These are phyloP conservation scores for Orbilia brochopaga DNA, from an alignment of 2,329 filamentous ascomycete genomes.

Conservation along the genomic window DNA sequence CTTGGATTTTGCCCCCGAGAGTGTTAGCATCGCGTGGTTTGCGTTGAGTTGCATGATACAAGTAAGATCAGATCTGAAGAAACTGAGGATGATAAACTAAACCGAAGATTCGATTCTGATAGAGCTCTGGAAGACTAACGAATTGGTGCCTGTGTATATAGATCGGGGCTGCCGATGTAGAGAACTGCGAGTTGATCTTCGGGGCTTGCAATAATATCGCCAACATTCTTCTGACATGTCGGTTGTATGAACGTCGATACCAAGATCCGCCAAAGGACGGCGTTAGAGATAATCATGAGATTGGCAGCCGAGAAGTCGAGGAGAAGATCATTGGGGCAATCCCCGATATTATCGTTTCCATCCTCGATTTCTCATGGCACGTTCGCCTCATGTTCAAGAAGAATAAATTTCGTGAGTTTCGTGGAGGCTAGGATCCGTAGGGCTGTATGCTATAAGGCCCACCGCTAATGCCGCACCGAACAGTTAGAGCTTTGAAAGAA, in stretches of 20 bases:
- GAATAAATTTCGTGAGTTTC: constrained; percentile 36
- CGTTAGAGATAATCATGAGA: background rate
- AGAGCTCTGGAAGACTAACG: background rate
- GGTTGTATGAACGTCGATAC: constrained; percentile 41
- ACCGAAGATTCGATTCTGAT: background rate
- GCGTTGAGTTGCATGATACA: constrained; percentile 37
- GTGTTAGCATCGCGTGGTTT: constrained; percentile 46
- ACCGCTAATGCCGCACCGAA: background rate
- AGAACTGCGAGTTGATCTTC: constrained; percentile 45
- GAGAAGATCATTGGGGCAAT: constrained; percentile 40
- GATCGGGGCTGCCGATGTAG: constrained; percentile 35
- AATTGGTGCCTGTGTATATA: background rate
- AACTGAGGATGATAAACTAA: background rate
- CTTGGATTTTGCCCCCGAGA: constrained; percentile 38
- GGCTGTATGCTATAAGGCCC: background rate
- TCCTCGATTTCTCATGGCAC: constrained; percentile 47
- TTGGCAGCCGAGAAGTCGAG: constrained; percentile 35
- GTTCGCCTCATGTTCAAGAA: constrained; percentile 35
- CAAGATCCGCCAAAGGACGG: constrained; percentile 20
- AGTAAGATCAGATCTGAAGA: constrained; percentile 16
- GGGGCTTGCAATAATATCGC: constrained; percentile 42
- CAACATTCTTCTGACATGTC: constrained; percentile 35
- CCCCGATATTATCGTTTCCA: constrained; percentile 35
- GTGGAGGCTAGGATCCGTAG: background rate
- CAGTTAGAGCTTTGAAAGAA: constrained; percentile 38